A percentile compares a stretch with the other conserved stretches of the same genome.
Evolutionary conservation across 2,329 filamentous ascomycete genomes (phyloP).

Genomic region (Colletotrichum eleusines): DNA sequence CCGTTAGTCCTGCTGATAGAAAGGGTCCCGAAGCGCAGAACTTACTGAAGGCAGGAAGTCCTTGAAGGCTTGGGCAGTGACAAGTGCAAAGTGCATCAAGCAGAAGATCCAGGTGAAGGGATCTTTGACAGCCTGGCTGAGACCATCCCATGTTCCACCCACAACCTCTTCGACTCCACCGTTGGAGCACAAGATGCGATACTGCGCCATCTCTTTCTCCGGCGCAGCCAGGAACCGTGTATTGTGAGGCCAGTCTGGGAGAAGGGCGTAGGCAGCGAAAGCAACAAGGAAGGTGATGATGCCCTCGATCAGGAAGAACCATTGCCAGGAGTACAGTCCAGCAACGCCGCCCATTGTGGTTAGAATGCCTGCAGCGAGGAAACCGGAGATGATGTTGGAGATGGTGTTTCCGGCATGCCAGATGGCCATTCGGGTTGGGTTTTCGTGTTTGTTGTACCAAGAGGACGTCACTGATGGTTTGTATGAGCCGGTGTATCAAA

Average conservation of each 20-base stretch:
- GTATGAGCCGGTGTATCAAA: neutral
- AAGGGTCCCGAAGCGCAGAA: neutral
- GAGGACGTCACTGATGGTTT: constrained; percentile 51
- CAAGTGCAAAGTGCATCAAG: constrained; percentile 57
- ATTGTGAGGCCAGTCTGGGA: constrained; percentile 55
- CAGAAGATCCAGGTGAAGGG: constrained; percentile 56
- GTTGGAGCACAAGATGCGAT: constrained; percentile 51
- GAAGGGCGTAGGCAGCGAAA: constrained; percentile 50
- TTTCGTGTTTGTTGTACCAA: constrained; percentile 59
- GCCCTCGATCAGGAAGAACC: constrained; percentile 60
- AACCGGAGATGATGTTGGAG: constrained; percentile 58
- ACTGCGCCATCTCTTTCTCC: constrained; percentile 55
- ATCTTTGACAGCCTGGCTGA: constrained; percentile 50
- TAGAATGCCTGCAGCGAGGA: constrained; percentile 59
- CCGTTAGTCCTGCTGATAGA: neutral
- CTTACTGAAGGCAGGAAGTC: constrained; percentile 56
- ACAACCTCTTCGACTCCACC: constrained; percentile 51
- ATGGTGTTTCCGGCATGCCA: constrained; percentile 60
- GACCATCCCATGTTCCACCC: constrained; percentile 53
- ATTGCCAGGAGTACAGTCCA: constrained; percentile 57
- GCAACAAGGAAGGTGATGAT: constrained; percentile 52
- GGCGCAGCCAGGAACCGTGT: constrained; percentile 55
- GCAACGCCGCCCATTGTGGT: constrained; percentile 56
- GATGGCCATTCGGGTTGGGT: constrained; percentile 56
- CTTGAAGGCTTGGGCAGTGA: constrained; percentile 56